Percentiles rank a stretch among this genome's conserved stretches.
Conservation (phyloP, 2,329 filamentous ascomycete species). For the Anthostomella pinea region DNA sequence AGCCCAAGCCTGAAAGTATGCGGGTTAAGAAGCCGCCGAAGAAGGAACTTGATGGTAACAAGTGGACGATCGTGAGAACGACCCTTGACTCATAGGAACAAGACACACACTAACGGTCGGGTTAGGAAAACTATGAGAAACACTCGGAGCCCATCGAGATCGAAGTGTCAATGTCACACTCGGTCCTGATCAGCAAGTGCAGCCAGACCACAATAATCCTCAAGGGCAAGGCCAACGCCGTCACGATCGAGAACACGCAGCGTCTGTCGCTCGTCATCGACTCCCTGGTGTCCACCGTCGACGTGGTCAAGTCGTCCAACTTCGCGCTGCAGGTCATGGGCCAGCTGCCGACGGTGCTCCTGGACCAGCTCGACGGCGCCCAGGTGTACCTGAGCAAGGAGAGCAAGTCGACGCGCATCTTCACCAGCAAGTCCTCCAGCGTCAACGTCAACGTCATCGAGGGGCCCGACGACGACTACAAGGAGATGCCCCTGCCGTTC, state of each 20-base stretch:
- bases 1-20: slow-evolving; percentile 83
- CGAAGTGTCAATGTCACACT: slow-evolving; percentile 78
- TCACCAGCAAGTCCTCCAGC: slow-evolving; percentile 48
- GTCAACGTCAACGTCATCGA: slow-evolving; percentile 81
- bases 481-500: slow-evolving; percentile 82
- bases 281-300: slow-evolving; percentile 83
- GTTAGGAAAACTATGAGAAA: slow-evolving; percentile 85
- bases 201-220: slow-evolving; percentile 87
- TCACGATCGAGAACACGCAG: slow-evolving; percentile 87
- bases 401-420: slow-evolving; percentile 78
- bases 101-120: slow-evolving; percentile 10
- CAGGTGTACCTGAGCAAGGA: slow-evolving; percentile 82
- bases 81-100: neutral
- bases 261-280: slow-evolving; percentile 85
- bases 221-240: slow-evolving; percentile 93
- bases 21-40: slow-evolving; percentile 76
- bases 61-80: slow-evolving; percentile 74
- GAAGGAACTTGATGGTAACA: slow-evolving; percentile 81
- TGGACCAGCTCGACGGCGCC: slow-evolving; percentile 92
- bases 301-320: slow-evolving; percentile 92
- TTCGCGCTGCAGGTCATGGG: slow-evolving; percentile 93
- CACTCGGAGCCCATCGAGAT: slow-evolving; percentile 71
- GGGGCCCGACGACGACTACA: slow-evolving; percentile 73
- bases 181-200: slow-evolving; percentile 88
- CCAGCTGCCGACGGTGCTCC: slow-evolving; percentile 77